Conservation (phyloP, 1,284 basidiomycete genomes). For the Cutaneotrichosporon sp. region DNA sequence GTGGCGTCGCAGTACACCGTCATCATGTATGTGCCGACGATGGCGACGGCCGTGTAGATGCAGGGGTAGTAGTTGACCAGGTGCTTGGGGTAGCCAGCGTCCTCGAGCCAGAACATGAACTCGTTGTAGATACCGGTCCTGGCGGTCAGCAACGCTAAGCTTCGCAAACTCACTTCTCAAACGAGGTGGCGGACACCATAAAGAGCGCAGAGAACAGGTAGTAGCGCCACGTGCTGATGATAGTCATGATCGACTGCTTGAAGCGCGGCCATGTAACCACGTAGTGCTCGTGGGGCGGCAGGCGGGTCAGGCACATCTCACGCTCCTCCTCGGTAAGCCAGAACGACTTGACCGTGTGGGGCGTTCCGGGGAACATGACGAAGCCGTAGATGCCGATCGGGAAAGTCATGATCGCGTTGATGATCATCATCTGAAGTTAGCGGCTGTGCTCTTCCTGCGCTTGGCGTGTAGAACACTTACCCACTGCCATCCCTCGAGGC, state of each 20-base stretch:
- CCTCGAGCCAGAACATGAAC: conserved; percentile 41
- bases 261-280: conserved; percentile 34
- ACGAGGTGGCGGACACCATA: conserved; percentile 33
- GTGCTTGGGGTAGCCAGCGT: conserved; percentile 12
- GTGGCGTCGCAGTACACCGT: conserved; percentile 41
- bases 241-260: conserved; percentile 25
- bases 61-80: conserved; percentile 42
- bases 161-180: conserved; percentile 10
- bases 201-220: conserved; percentile 44
- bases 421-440: conserved; percentile 9
- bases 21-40: conserved; percentile 40
- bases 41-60: conserved; percentile 38
- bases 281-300: conserved; percentile 31
- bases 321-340: conserved; percentile 45
- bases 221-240: conserved; percentile 34
- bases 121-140: conserved; percentile 43
- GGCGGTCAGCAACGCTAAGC: conserved; percentile 17
- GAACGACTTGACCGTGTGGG: conserved; percentile 41
- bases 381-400: conserved; percentile 47
- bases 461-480: background rate
- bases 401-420: conserved; percentile 42
- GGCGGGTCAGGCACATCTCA: conserved; percentile 31
- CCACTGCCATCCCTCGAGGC: conserved; percentile 37
- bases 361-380: conserved; percentile 47
- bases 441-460: background rate